Base-by-base conservation (phyloP, 2,329 filamentous ascomycete genomes). In the Dactylella cylindrospora region DNA sequence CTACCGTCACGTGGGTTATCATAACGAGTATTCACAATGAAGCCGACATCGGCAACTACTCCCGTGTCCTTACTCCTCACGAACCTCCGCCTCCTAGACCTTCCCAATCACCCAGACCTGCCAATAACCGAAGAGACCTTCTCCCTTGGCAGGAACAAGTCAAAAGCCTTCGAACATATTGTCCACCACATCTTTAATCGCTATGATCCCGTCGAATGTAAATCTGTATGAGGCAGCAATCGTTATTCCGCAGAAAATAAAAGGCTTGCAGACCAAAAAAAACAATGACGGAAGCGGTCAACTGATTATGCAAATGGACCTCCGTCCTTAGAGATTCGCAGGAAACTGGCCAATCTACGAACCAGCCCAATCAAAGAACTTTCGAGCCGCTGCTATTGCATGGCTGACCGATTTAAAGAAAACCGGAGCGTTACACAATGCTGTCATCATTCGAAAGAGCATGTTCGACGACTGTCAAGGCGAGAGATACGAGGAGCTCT, bases 381-480 rank as follows among this genome's bases (percentile, higher is more conserved):
- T 98, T 5, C 88, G 93, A 44, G 84, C 88, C 25, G 89, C 88
- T 6, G 78, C 96, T 6, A 86, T 90, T 68, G 82, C 89, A 72
- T 83, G 80, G 67, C 81, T 98, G 49, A 87, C 91, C 65, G 84
- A 88, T 45, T 77, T 89, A 60, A 97, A 97, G 76, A 95, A 94
- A 75, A 88, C 83, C 74, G 90, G 90, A 23, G 77, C 85, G 0
- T 77, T 97, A 6, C 65, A 66, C 31, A 60, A 67, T 33, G 88
- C 89, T 2, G 80, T 81, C 0, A 80, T 94, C 0, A 75, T 97
- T 25, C 83, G 93, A 45, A 96, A 95, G 76, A 95, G 89, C 0
- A 95, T 96, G 88, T 77, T 98, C 45, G 93, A 98, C 71, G 91
- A 98, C 68, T 98, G 93, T 74, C 90, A 86, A 67, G 91, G 91